phyloP scores from a whole-genome alignment of 495 filamentous ascomycete genomes.

The Aspergillus hancockii region DNA sequence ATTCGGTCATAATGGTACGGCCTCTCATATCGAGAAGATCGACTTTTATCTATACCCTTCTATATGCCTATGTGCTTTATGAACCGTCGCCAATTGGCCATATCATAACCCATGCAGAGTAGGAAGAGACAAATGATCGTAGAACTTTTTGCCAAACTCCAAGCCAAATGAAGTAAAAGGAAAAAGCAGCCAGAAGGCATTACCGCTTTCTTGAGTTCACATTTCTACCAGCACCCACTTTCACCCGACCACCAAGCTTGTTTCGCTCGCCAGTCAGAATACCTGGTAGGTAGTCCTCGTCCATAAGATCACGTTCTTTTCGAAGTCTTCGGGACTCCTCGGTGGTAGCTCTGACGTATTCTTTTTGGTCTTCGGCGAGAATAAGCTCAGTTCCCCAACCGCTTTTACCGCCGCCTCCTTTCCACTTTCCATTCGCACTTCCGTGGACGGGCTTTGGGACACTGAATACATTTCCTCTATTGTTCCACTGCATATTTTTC shows the following conservation, averaged over 20 bases:
- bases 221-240: slow-evolving; percentile 82
- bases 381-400: slow-evolving; percentile 85
- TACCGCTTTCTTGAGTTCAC: slow-evolving; percentile 79
- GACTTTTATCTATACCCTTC: slow-evolving; percentile 18
- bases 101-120: slow-evolving; percentile 23
- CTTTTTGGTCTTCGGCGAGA: slow-evolving; percentile 93
- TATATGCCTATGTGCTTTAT: slow-evolving; percentile 23
- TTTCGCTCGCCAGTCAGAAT: slow-evolving; percentile 80
- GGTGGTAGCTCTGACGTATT: slow-evolving; percentile 67
- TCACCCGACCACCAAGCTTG: slow-evolving; percentile 62
- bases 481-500: slow-evolving; percentile 96
- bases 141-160: slow-evolving; percentile 43
- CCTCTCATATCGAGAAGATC: not conserved
- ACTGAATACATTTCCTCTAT: slow-evolving; percentile 82
- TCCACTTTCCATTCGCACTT: slow-evolving; percentile 70
- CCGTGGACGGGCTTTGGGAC: slow-evolving; percentile 90
- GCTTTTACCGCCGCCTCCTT: slow-evolving; percentile 76
- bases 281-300: slow-evolving; percentile 85
- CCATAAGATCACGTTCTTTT: slow-evolving; percentile 80
- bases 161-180: slow-evolving; percentile 26
- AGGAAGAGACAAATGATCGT: slow-evolving; percentile 17
- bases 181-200: slow-evolving; percentile 23
- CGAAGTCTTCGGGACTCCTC: slow-evolving; percentile 62
- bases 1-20: slow-evolving; percentile 2
- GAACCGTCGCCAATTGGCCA: slow-evolving; percentile 14